Evolutionary conservation across 768 basidiomycete species (phyloP).

Genomic region (Auricularia cornea): DNA sequence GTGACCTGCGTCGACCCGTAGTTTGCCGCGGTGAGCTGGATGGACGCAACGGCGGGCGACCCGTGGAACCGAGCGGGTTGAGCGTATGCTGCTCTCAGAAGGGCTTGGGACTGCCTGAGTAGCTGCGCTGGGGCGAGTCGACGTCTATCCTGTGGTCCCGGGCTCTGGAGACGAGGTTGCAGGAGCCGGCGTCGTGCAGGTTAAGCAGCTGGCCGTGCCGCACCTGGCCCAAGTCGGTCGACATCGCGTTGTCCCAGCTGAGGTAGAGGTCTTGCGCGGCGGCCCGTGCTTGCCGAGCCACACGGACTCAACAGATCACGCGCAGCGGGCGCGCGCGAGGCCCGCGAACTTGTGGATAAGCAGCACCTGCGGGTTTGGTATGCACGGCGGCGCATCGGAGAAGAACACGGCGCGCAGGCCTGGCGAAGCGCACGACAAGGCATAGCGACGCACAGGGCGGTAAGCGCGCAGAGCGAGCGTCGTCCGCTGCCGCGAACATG

Average conservation of each 20-base stretch:
- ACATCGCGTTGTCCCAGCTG: background rate
- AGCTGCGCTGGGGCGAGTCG: background rate
- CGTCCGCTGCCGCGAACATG: too few relatives aligned
- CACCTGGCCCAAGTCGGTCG: background rate
- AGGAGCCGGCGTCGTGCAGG: background rate
- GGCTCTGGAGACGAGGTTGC: background rate
- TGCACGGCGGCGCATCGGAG: too few relatives aligned
- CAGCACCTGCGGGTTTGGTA: too few relatives aligned
- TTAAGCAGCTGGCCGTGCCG: background rate
- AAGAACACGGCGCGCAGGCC: too few relatives aligned
- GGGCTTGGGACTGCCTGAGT: background rate
- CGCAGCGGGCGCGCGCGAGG: too few relatives aligned
- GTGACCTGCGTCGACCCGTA: background rate
- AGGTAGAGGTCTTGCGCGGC: background rate
- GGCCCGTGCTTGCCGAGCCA: too few relatives aligned
- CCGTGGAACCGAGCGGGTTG: background rate
- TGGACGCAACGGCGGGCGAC: background rate
- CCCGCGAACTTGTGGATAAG: too few relatives aligned
- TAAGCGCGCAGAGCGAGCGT: too few relatives aligned
- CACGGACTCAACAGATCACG: too few relatives aligned
- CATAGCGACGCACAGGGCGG: too few relatives aligned
- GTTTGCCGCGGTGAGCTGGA: background rate
- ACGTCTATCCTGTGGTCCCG: background rate
- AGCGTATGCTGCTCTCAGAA: background rate
- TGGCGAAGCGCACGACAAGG: too few relatives aligned